Evolutionary conservation across 2,329 filamentous ascomycete species (phyloP).

Genomic region (Aspergillus cejpii): DNA sequence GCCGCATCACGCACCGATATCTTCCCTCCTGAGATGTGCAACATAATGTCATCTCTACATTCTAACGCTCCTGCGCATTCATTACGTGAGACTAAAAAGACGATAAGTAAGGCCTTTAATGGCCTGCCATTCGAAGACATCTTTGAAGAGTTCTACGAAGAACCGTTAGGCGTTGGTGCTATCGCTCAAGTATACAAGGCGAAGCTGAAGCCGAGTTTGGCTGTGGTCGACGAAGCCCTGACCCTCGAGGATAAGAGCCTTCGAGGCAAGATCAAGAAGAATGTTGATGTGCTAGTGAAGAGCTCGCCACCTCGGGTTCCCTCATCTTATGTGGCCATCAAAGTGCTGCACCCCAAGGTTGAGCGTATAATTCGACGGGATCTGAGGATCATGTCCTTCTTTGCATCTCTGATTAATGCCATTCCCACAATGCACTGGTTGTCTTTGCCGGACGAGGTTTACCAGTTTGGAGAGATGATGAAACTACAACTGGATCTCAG

Average conservation of each 20-base stretch:
- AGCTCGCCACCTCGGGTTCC: slow-evolving; percentile 77
- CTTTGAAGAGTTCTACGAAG: slow-evolving; percentile 90
- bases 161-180: slow-evolving; percentile 83
- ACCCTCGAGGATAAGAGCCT: slow-evolving; percentile 51
- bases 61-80: slow-evolving; percentile 92
- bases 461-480: slow-evolving; percentile 98
- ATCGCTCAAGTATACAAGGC: slow-evolving; percentile 98
- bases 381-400: slow-evolving; percentile 87
- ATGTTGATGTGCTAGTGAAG: slow-evolving; percentile 80
- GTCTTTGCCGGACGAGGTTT: slow-evolving; percentile 87
- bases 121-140: slow-evolving; percentile 78
- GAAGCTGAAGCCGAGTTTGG: slow-evolving; percentile 73
- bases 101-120: slow-evolving; percentile 72
- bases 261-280: slow-evolving; percentile 64
- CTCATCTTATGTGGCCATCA: slow-evolving; percentile 88
- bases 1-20: slow-evolving; percentile 93
- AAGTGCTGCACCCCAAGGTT: slow-evolving; percentile 87
- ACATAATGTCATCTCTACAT: slow-evolving; percentile 88
- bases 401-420: slow-evolving; percentile 72
- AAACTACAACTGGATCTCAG: slow-evolving; percentile 89
- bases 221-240: slow-evolving; percentile 55
- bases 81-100: slow-evolving; percentile 68
- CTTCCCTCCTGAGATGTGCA: slow-evolving; percentile 87
- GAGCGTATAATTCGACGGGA: slow-evolving; percentile 87
- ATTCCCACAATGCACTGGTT: slow-evolving; percentile 97